Base-by-base conservation (phyloP, 768 basidiomycete genomes). In the Boletus tomentosulus region DNA sequence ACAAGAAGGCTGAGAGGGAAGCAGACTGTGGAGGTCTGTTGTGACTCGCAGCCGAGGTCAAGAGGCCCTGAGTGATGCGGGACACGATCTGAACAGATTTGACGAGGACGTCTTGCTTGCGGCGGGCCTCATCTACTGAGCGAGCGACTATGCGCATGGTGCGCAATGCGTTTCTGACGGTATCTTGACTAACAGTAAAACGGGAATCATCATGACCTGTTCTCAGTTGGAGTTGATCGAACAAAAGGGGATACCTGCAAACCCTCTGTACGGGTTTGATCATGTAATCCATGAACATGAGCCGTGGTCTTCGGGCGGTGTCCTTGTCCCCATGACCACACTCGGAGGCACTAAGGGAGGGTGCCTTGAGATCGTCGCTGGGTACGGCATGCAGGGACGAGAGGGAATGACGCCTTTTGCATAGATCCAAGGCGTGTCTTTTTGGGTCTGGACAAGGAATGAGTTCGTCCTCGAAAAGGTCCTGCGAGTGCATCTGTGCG, bases 241-340 rank as follows among this genome's bases (percentile, higher is more conserved):
- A 81, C 9, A 99, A 78, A 48, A 98, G 79, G 16, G 94, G 92
- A 66, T 99, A 99, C 61, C 87, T 90, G 80, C 95, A 98, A 47
- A 99, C 87, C 48, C 94, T 78, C 70, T 99, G 96, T 15, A 98
- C 81, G n/a, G 96, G 96, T 70, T 93, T 93, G 73, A 99, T 98
- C 73, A 98, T 79, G 66, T 94, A 94, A 72, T 98, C 96, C 60
- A 82, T 73, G 68, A 89, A 84, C 53, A 78, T 77, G 35, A 89
- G 78, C 22, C 81, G 80, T 12, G 73, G 61, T 44, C 63, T 58
- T 53, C 65, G 74, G 53, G 31, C 46, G 42, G 57, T 66, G 66
- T 62, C 66, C 59, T 70, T 54, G 1, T 60, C 60, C 19, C 67
- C 61, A 46, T 70, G 69, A 3, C 69, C 70, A 16, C 58, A 62